Base-by-base conservation (phyloP, 2,329 filamentous ascomycete genomes). In the Epichloe amarillans region DNA sequence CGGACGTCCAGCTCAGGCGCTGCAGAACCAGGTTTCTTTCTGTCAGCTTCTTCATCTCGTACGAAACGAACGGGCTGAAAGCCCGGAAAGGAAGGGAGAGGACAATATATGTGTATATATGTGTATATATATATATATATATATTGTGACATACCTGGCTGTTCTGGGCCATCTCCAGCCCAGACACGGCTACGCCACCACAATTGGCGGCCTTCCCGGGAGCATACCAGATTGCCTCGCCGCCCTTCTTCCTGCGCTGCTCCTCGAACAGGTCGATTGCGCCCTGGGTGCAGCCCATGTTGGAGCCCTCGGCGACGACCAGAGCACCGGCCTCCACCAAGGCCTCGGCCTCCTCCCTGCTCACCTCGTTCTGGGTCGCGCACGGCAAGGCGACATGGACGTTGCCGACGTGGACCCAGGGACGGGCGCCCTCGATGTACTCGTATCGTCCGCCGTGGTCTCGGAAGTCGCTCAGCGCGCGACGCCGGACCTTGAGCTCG, bases 121-220 rank as follows among this genome's bases (percentile, higher is more conserved):
- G 6, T 23, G 2, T 6, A 23, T 23, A 1, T 23, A 6, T 23
- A n/a, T 26, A 8, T 26, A 23, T 23, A 6, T 6, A 23, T 23
- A 1, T 23, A 6, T 23, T 6, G 3, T 26, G 23, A 26, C 23
- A 33, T 56, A 64, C 62, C 58, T 68, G 73, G 58, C 85, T 91
- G 81, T 98, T 97, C 81, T 98, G 93, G 7, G 91, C 90, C 93
- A 98, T 98, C 79, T 98, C 93, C 43, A 98, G 82, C 61, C 93
- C 93, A 3, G 89, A 95, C 40, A 98, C 93, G 52, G 93, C 93
- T 52, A 97, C 93, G 77, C 93, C 93, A 69, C 93, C 93, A 60
- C 88, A 89, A 76, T 97, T 97, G 73, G 91, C 88, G 35, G 93
- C 93, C 81, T 97, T 97, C 61, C 88, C 91, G 47, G 91, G 91